Conservation (phyloP, 2,329 filamentous ascomycete genomes). For the Colletotrichum magnum region DNA sequence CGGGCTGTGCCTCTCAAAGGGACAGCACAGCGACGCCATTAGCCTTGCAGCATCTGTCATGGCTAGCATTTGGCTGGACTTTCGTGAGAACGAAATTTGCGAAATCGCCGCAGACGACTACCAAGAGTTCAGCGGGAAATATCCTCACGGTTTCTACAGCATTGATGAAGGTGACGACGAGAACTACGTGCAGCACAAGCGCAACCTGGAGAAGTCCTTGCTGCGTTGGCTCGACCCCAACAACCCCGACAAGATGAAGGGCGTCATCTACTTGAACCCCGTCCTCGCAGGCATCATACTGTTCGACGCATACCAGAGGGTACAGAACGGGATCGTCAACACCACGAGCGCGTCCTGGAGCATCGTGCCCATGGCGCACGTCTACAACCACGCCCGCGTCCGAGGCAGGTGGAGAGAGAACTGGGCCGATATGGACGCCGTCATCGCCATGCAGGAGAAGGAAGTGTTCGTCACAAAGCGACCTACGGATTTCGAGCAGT, state of each 20-base stretch:
- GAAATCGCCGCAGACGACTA: background rate
- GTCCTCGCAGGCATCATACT: slow-evolving; percentile 1
- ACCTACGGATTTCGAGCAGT: background rate
- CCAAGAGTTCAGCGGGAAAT: background rate
- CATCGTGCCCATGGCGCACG: slow-evolving; percentile 8
- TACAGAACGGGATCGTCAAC: background rate
- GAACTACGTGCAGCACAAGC: too few species aligned
- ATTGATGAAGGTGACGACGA: background rate
- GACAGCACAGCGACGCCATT: background rate
- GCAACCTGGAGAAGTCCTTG: too few species aligned
- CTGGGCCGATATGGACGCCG: slow-evolving; percentile 9
- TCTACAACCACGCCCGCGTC: slow-evolving; percentile 5
- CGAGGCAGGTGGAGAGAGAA: background rate
- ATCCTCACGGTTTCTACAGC: background rate
- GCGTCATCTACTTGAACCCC: background rate
- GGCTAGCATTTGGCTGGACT: background rate
- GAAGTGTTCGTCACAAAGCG: background rate
- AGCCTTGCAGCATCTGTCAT: background rate
- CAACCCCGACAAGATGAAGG: background rate
- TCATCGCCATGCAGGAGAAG: slow-evolving; percentile 2
- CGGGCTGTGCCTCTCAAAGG: background rate
- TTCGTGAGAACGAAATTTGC: background rate
- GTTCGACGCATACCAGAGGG: background rate
- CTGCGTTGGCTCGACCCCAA: background rate
- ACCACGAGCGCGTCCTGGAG: background rate